Conservation (phyloP, 371 early-diverging fungal genomes). For the Mucor racemosus region DNA sequence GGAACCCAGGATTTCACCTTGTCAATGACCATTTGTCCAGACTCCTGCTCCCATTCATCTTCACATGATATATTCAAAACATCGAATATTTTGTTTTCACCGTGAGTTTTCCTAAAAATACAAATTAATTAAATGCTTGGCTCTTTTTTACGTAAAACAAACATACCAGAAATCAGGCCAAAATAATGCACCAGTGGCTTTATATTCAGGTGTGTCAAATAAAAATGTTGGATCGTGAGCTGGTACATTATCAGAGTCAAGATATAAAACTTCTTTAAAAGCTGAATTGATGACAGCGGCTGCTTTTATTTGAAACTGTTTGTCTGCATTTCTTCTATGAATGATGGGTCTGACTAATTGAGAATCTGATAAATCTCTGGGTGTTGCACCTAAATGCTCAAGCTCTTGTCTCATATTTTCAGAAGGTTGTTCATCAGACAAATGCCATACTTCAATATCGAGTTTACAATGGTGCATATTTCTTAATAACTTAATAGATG, state of each 20-base stretch:
- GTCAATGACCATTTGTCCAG: slow-evolving; percentile 53
- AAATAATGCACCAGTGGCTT: slow-evolving; percentile 53
- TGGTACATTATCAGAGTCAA: slow-evolving; percentile 62
- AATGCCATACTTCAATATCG: slow-evolving; percentile 49
- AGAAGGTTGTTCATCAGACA: slow-evolving; percentile 42
- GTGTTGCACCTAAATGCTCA: slow-evolving; percentile 18
- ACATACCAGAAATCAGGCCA: slow-evolving; percentile 65
- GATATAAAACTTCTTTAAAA: slow-evolving; percentile 55
- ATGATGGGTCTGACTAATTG: slow-evolving; percentile 35
- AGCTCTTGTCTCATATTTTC: slow-evolving; percentile 16
- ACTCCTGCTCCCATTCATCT: slow-evolving; percentile 59
- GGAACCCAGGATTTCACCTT: slow-evolving; percentile 44
- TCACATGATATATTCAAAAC: slow-evolving; percentile 39
- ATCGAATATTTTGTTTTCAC: slow-evolving; percentile 48
- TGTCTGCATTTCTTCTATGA: slow-evolving; percentile 37
- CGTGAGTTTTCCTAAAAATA: slow-evolving; percentile 49
- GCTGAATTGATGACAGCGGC: slow-evolving; percentile 52
- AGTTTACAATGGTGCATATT: slow-evolving; percentile 28
- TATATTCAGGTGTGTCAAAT: slow-evolving; percentile 49
- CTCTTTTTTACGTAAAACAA: too few species aligned
- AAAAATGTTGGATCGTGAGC: slow-evolving; percentile 50
- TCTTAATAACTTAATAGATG: slow-evolving; percentile 36
- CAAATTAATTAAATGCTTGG: not conserved
- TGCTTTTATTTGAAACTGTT: slow-evolving; percentile 59
- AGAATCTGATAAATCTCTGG: slow-evolving; percentile 36